Conservation (phyloP, 2,329 filamentous ascomycete genomes). For the Ophiostoma australiae region DNA sequence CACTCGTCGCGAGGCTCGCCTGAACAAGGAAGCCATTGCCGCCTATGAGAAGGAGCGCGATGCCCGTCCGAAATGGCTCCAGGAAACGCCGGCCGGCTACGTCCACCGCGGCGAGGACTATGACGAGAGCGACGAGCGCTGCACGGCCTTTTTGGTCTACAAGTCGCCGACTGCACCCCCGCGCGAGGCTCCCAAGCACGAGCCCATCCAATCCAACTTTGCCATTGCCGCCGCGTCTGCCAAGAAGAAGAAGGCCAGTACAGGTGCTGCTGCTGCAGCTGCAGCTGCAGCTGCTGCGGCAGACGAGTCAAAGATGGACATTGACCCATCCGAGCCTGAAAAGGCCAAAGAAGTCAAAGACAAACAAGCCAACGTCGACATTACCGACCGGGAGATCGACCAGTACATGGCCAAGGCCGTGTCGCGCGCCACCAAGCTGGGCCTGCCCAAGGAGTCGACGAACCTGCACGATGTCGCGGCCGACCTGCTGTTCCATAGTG, state of each 20-base stretch:
- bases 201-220: background rate
- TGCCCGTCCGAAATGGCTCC: constrained; percentile 84
- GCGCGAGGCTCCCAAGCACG: background rate
- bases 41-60: constrained; percentile 81
- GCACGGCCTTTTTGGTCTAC: constrained; percentile 73
- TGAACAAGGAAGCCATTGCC: constrained; percentile 73
- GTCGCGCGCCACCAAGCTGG: constrained; percentile 58
- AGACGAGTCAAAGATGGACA: constrained; percentile 22
- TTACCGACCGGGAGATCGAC: constrained; percentile 58
- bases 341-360: constrained; percentile 25
- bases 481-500: constrained; percentile 64
- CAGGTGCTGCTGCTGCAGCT: background rate
- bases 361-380: constrained; percentile 30
- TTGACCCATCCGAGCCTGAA: constrained; percentile 18
- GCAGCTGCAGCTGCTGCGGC: no score
- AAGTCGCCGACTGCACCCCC: constrained; percentile 54
- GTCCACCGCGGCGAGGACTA: constrained; percentile 76
- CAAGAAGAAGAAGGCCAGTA: constrained; percentile 11
- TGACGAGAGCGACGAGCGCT: constrained; percentile 63
- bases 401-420: constrained; percentile 70
- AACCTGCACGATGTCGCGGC: constrained; percentile 84
- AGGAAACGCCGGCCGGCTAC: constrained; percentile 86
- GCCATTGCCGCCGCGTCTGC: background rate
- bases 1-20: constrained; percentile 70
- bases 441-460: constrained; percentile 70